These are phyloP conservation scores for Penicillium robsamsonii DNA, from an alignment of 495 filamentous ascomycete genomes.

Conservation along the genomic window DNA sequence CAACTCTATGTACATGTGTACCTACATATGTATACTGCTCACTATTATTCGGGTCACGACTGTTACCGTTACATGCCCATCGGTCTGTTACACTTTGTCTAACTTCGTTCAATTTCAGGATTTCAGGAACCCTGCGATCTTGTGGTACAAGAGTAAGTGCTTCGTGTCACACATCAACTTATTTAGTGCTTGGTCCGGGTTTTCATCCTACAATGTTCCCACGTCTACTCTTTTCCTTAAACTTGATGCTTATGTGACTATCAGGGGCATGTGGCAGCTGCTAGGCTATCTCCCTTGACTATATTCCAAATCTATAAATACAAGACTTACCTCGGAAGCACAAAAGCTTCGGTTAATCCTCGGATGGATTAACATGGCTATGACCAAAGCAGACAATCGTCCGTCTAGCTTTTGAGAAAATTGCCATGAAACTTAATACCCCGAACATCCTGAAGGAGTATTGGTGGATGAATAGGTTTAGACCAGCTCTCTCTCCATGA, in stretches of 20 bases:
- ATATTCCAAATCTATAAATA: not conserved
- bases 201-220: not conserved
- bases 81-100: conserved; percentile 12
- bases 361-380: not conserved
- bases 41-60: not conserved
- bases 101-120: conserved; percentile 2
- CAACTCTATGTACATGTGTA: conserved; percentile 1
- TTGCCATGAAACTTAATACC: not conserved
- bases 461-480: not conserved
- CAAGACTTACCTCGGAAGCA: not conserved
- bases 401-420: not conserved
- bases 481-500: not conserved
- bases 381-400: not conserved
- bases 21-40: conserved; percentile 1
- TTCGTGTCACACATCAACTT: not conserved
- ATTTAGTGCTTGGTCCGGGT: not conserved
- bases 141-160: not conserved
- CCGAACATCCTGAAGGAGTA: not conserved
- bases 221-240: not conserved
- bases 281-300: not conserved
- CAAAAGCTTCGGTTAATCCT: not conserved
- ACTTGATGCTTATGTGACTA: not conserved
- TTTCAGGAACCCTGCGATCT: conserved; percentile 2
- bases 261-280: not conserved
- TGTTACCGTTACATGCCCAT: conserved; percentile 24